A percentile compares a stretch with the other conserved stretches of the same genome.
Evolutionary conservation across 371 early-diverging fungal species (phyloP).

Genomic region (Actinomortierella ambigua): DNA sequence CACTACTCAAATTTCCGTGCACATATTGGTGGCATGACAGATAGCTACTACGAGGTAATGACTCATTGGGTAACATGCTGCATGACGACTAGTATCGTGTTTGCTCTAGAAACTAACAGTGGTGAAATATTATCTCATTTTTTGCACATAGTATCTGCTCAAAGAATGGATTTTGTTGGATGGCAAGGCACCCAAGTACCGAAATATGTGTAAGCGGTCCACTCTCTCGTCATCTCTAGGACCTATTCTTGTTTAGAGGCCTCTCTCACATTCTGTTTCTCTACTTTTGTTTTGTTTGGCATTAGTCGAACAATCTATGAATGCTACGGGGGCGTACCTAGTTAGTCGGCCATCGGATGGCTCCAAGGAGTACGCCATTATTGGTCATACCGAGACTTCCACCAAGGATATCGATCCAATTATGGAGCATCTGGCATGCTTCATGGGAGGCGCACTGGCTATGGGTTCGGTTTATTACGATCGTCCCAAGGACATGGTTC

Average conservation of each 20-base stretch:
- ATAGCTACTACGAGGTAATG: conserved; percentile 58
- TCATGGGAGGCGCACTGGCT: conserved; percentile 74
- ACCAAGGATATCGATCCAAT: conserved; percentile 15
- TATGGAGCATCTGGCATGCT: conserved; percentile 72
- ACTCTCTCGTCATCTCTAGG: no score
- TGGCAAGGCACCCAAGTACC: conserved; percentile 56
- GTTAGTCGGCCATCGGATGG: conserved; percentile 48
- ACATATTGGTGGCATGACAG: conserved; percentile 58
- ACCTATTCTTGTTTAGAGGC: no score
- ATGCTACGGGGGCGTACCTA: conserved; percentile 57
- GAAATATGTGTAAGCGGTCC: conserved; percentile 55
- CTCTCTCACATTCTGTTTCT: neutral
- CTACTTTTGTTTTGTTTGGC: conserved; percentile 3
- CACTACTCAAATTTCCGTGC: conserved; percentile 46
- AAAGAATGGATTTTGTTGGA: conserved; percentile 69
- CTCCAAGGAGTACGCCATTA: conserved; percentile 49
- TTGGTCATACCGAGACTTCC: conserved; percentile 50
- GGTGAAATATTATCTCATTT: no score
- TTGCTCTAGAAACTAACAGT: no score
- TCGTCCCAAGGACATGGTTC: conserved; percentile 50
- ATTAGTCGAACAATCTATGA: conserved; percentile 53
- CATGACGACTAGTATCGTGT: no score
- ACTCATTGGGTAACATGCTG: no score
- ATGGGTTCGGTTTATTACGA: conserved; percentile 60
- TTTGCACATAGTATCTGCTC: conserved; percentile 76